Conservation (phyloP, 768 basidiomycete species). For the Termitomyces sp. region DNA sequence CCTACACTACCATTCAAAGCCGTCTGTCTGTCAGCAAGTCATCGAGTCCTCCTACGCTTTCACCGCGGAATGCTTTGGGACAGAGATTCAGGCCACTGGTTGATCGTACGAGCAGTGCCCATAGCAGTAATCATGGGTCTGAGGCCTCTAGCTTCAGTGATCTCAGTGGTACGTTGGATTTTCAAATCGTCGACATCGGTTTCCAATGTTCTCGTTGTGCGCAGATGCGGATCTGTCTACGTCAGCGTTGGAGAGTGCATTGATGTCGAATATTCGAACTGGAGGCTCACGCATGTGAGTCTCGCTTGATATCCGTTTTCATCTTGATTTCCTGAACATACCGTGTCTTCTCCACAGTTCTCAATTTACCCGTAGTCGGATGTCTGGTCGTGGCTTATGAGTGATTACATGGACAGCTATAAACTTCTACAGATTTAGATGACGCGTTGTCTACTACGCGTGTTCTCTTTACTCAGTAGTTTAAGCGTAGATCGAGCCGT, state of each 20-base stretch:
- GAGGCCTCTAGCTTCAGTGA: conserved; percentile 83
- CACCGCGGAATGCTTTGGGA: conserved; percentile 48
- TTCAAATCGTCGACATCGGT: not conserved
- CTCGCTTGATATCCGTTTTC: not conserved
- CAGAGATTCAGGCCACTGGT: conserved; percentile 42
- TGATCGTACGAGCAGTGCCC: conserved; percentile 41
- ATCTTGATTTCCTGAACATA: not conserved
- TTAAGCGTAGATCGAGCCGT: conserved; percentile 8
- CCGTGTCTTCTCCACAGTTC: conserved; percentile 21
- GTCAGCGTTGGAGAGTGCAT: conserved; percentile 75
- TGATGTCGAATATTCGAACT: conserved; percentile 68
- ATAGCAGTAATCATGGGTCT: conserved; percentile 61
- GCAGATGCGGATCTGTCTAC: conserved; percentile 70
- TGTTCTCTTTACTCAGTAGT: not conserved
- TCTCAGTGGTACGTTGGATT: conserved; percentile 54
- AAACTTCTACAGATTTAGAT: not conserved
- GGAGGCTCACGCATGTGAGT: conserved; percentile 69
- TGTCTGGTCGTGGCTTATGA: conserved; percentile 22
- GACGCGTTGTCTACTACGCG: conserved; percentile 9
- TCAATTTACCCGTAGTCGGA: conserved; percentile 30
- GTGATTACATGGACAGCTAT: not conserved
- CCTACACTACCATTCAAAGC: conserved; percentile 45
- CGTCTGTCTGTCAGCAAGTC: conserved; percentile 52
- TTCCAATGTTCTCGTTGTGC: not conserved
- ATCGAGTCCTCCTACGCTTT: conserved; percentile 54